Conservation (phyloP, 768 basidiomycete genomes). For the Lactarius sanguifluus region DNA sequence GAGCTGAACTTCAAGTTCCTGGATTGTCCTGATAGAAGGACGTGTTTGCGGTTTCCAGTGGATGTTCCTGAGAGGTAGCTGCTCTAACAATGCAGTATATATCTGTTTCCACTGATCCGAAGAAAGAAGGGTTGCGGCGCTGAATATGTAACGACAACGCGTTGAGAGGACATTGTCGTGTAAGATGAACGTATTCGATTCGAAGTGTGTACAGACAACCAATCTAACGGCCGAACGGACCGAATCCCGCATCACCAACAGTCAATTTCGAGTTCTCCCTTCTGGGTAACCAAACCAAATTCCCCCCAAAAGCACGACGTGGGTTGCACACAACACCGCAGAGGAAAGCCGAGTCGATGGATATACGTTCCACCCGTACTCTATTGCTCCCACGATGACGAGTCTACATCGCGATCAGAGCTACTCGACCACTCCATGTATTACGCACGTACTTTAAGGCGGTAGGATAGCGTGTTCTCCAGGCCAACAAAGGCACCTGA, state of each 20-base stretch:
- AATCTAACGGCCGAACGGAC: neutral
- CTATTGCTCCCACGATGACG: conserved; percentile 57
- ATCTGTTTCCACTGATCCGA: conserved; percentile 77
- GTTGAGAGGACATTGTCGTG: conserved; percentile 43
- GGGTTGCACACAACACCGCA: conserved; percentile 48
- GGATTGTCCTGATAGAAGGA: conserved; percentile 79
- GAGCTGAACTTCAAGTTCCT: conserved; percentile 79
- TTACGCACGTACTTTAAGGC: conserved; percentile 56
- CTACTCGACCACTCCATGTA: conserved; percentile 14
- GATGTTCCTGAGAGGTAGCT: conserved; percentile 82
- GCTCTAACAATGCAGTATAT: conserved; percentile 59
- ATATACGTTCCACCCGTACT: conserved; percentile 87
- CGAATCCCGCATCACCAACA: neutral
- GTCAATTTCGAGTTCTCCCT: neutral
- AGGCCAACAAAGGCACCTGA: conserved; percentile 81
- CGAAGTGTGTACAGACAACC: neutral
- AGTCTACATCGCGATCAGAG: conserved; percentile 46
- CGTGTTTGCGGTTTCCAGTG: conserved; percentile 86
- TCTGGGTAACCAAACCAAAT: conserved; percentile 48
- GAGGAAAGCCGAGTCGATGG: conserved; percentile 78
- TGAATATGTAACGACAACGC: conserved; percentile 67
- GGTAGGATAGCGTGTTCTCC: conserved; percentile 66
- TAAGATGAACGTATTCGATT: neutral
- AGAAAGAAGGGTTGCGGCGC: conserved; percentile 57
- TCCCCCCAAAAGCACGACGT: conserved; percentile 54